Percentiles rank a stretch among this genome's conserved stretches.
Conservation (phyloP, 148 eudicot genomes). For the Drosera capensis region DNA sequence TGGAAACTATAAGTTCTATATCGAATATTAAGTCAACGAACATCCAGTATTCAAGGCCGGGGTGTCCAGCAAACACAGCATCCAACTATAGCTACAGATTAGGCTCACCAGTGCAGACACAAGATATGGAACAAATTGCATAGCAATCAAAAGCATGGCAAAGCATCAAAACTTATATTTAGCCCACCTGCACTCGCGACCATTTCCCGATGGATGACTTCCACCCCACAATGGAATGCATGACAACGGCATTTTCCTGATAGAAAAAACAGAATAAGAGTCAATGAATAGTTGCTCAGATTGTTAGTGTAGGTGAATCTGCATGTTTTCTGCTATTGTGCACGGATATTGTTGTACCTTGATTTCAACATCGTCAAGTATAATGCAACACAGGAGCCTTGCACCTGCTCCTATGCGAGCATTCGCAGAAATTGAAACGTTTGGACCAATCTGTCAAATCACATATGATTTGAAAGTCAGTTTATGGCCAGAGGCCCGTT, state of each 20-base stretch:
- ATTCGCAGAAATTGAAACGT: slow-evolving; percentile 62
- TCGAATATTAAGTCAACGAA: no score
- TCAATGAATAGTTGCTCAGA: slow-evolving; percentile 1
- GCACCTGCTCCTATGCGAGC: slow-evolving; percentile 64
- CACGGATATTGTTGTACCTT: no score
- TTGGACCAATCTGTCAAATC: slow-evolving; percentile 49
- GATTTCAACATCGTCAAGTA: slow-evolving; percentile 59
- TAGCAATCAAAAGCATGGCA: no score
- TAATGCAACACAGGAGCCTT: slow-evolving; percentile 45
- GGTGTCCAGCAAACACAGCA: no score
- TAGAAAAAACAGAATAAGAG: slow-evolving; percentile 4
- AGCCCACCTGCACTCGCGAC: slow-evolving; percentile 56
- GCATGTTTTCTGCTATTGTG: no score
- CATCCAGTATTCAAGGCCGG: no score
- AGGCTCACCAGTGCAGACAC: no score
- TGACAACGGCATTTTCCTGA: slow-evolving; percentile 66
- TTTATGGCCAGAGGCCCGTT: not conserved
- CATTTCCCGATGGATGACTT: slow-evolving; percentile 56
- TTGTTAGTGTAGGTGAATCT: no score
- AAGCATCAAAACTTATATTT: not conserved
- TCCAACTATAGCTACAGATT: no score
- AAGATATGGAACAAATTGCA: no score
- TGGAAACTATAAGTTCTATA: not conserved
- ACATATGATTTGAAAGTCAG: slow-evolving; percentile 1
- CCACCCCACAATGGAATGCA: slow-evolving; percentile 57